phyloP scores from a whole-genome alignment of 2,329 filamentous ascomycete genomes.

The Aureobasidium sp. region DNA sequence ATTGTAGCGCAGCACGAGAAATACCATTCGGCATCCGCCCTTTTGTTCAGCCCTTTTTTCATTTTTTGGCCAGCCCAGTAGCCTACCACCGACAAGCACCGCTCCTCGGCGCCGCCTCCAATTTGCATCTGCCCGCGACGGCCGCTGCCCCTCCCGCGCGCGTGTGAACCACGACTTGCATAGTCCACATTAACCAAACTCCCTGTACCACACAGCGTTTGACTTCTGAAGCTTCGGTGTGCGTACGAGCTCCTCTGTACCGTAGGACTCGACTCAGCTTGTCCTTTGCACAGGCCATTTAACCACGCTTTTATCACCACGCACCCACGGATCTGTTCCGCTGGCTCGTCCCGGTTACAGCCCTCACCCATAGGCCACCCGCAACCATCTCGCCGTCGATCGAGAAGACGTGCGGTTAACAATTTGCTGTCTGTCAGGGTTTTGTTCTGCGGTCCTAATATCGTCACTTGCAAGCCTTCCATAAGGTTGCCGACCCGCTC shows the following conservation, averaged over 20 bases:
- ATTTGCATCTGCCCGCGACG: slow-evolving; percentile 1
- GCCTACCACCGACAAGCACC: not conserved
- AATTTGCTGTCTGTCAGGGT: slow-evolving; percentile 5
- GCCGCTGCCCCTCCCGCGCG: slow-evolving; percentile 6
- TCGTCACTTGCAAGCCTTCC: slow-evolving; percentile 12
- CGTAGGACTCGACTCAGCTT: slow-evolving; percentile 13
- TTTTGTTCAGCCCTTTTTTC: slow-evolving; percentile 9
- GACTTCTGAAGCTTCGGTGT: not conserved
- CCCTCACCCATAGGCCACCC: slow-evolving; percentile 12
- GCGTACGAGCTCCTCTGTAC: not conserved
- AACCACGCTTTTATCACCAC: slow-evolving; percentile 4
- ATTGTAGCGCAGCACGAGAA: slow-evolving; percentile 10
- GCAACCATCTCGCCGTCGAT: slow-evolving; percentile 12
- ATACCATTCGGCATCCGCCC: slow-evolving; percentile 8
- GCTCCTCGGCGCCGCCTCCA: slow-evolving; percentile 2
- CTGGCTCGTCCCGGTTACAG: slow-evolving; percentile 13
- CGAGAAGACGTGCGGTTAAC: slow-evolving; percentile 1
- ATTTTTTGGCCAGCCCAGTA: not conserved
- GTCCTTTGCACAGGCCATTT: slow-evolving; percentile 11
- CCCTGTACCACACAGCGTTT: not conserved
- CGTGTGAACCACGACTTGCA: not conserved
- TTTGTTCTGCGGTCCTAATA: slow-evolving; percentile 3
- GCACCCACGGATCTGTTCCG: slow-evolving; percentile 14
- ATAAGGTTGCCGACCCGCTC: slow-evolving; percentile 15
- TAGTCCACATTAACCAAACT: not conserved